A percentile compares a stretch with the other conserved stretches of the same genome.
Conservation (phyloP, 495 filamentous ascomycete species). For the Penicillium nucicola region DNA sequence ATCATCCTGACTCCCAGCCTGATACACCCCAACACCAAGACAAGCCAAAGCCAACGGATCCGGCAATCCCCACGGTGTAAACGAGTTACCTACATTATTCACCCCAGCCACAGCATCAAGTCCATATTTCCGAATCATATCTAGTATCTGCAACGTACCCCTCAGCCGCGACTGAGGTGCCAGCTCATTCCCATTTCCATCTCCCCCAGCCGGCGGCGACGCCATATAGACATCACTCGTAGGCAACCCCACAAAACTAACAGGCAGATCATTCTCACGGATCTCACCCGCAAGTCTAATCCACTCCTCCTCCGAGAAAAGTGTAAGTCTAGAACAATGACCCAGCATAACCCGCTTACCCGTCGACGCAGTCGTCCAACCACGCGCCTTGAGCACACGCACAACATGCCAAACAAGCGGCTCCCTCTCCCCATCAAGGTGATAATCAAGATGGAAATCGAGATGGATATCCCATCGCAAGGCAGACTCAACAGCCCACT, state of each 20-base stretch:
- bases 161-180: slow-evolving; percentile 29
- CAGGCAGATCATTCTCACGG: slow-evolving; percentile 44
- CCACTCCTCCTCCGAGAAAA: slow-evolving; percentile 52
- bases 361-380: slow-evolving; percentile 39
- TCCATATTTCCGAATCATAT: slow-evolving; percentile 58
- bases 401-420: slow-evolving; percentile 55
- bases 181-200: slow-evolving; percentile 9
- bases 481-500: slow-evolving; percentile 57
- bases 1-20: slow-evolving; percentile 58
- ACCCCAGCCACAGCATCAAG: slow-evolving; percentile 62
- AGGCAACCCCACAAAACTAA: slow-evolving; percentile 69
- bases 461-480: slow-evolving; percentile 51
- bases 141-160: slow-evolving; percentile 60
- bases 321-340: slow-evolving; percentile 67
- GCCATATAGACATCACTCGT: slow-evolving; percentile 78
- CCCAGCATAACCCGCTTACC: slow-evolving; percentile 58
- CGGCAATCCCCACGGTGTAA: slow-evolving; percentile 70
- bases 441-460: slow-evolving; percentile 75
- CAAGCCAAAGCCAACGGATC: slow-evolving; percentile 66
- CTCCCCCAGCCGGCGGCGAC: slow-evolving; percentile 33
- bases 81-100: slow-evolving; percentile 79
- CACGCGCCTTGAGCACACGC: slow-evolving; percentile 37
- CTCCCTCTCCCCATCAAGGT: slow-evolving; percentile 47
- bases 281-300: slow-evolving; percentile 41
- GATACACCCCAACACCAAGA: slow-evolving; percentile 64